Evolutionary conservation across 1,139 yeast genomes (phyloP).

Genomic region (Pichia sp.): DNA sequence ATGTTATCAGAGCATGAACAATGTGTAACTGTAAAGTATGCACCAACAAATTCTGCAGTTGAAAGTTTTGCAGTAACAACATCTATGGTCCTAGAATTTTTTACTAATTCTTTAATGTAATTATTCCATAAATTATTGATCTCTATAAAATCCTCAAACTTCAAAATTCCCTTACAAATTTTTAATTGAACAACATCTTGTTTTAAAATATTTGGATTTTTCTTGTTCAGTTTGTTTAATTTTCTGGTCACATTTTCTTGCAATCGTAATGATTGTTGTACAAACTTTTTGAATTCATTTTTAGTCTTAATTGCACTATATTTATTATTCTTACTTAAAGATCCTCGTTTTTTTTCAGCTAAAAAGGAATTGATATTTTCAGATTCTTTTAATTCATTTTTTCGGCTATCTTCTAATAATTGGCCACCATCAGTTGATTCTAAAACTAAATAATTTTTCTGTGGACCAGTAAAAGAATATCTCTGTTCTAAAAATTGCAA

Average conservation of each 20-base stretch:
- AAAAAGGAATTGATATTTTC: slow-evolving; percentile 5
- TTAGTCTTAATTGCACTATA: slow-evolving; percentile 33
- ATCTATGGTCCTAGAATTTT: slow-evolving; percentile 23
- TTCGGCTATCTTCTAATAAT: slow-evolving; percentile 16
- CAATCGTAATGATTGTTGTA: slow-evolving; percentile 33
- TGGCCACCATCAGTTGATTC: slow-evolving; percentile 37
- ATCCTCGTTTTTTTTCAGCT: neutral
- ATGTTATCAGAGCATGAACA: slow-evolving; percentile 53
- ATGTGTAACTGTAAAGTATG: slow-evolving; percentile 52
- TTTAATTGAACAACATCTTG: slow-evolving; percentile 29
- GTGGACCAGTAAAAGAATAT: slow-evolving; percentile 52
- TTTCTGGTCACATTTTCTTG: slow-evolving; percentile 37
- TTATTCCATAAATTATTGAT: slow-evolving; percentile 57
- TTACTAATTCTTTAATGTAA: slow-evolving; percentile 50
- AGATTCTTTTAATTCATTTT: slow-evolving; percentile 8
- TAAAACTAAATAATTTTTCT: slow-evolving; percentile 51
- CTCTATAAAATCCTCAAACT: slow-evolving; percentile 46
- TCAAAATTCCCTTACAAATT: slow-evolving; percentile 39
- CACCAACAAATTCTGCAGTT: slow-evolving; percentile 82
- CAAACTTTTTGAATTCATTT: slow-evolving; percentile 40
- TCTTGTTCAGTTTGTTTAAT: slow-evolving; percentile 31
- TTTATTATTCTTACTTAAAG: slow-evolving; percentile 17
- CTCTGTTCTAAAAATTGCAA: slow-evolving; percentile 47
- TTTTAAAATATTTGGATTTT: slow-evolving; percentile 20
- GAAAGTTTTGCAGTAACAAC: slow-evolving; percentile 50